These are phyloP conservation scores for Irpex lacteus DNA, from an alignment of 1,284 basidiomycete species.

Conservation along the genomic window DNA sequence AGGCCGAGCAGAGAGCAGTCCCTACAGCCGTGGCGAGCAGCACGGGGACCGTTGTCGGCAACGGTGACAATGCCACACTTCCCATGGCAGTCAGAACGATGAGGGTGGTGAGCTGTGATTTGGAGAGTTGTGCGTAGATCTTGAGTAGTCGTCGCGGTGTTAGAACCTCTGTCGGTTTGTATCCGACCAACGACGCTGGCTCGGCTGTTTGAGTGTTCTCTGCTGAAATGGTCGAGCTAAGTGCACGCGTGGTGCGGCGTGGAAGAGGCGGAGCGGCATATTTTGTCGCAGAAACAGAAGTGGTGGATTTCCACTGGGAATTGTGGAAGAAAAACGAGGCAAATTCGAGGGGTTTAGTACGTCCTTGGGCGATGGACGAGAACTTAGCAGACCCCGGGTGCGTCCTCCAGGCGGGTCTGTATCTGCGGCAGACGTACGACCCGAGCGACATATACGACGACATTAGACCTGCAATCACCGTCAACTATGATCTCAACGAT, in stretches of 20 bases:
- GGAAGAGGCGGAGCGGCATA: background rate
- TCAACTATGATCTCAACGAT: background rate
- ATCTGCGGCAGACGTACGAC: constrained; percentile 20
- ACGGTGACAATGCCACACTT: constrained; percentile 89
- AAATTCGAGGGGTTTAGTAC: constrained; percentile 32
- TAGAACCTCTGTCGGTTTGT: constrained; percentile 32
- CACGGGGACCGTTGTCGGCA: constrained; percentile 79
- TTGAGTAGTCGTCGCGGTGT: constrained; percentile 57
- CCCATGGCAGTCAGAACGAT: constrained; percentile 92
- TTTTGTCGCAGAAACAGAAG: constrained; percentile 16
- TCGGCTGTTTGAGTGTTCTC: constrained; percentile 13
- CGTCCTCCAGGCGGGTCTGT: constrained; percentile 13
- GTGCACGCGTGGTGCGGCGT: background rate
- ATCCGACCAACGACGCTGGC: constrained; percentile 17
- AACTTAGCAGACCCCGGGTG: constrained; percentile 17
- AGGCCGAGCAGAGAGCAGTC: constrained; percentile 88
- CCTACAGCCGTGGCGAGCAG: constrained; percentile 88
- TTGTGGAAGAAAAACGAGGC: constrained; percentile 64
- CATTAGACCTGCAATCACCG: constrained; percentile 11
- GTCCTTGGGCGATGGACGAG: constrained; percentile 6
- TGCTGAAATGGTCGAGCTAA: constrained; percentile 6
- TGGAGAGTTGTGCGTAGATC: constrained; percentile 84
- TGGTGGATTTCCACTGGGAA: constrained; percentile 35
- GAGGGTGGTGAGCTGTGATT: constrained; percentile 85
- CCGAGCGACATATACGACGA: constrained; percentile 6